Evolutionary conservation across 2,329 filamentous ascomycete species (phyloP).

Genomic region (Pestalotiopsis fici): DNA sequence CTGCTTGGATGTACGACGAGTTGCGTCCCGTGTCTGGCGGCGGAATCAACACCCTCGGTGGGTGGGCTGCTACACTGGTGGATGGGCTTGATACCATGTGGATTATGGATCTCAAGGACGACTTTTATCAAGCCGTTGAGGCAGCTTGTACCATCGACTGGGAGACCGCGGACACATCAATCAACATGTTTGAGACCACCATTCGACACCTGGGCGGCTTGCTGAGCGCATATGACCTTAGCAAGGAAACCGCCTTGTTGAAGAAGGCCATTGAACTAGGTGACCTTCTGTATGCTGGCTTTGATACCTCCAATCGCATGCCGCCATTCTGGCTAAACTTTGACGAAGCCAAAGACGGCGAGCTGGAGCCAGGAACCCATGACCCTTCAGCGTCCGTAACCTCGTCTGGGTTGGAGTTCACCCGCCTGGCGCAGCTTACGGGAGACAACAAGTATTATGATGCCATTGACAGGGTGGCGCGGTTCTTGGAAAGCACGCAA

Average conservation of each 20-base stretch:
- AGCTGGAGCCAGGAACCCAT: conserved; percentile 32
- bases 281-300: conserved; percentile 47
- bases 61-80: conserved; percentile 60
- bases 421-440: conserved; percentile 68
- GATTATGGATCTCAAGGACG: conserved; percentile 60
- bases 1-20: conserved; percentile 56
- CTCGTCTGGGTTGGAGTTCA: conserved; percentile 71
- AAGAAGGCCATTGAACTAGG: conserved; percentile 46
- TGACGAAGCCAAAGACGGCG: conserved; percentile 33
- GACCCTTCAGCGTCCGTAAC: conserved; percentile 45
- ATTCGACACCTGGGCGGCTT: conserved; percentile 48
- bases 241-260: conserved; percentile 38
- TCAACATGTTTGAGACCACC: conserved; percentile 48
- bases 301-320: conserved; percentile 50
- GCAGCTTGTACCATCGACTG: conserved; percentile 54
- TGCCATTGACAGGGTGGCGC: conserved; percentile 72
- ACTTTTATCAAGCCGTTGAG: conserved; percentile 55
- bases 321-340: conserved; percentile 60
- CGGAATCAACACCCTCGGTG: conserved; percentile 50
- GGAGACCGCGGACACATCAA: conserved; percentile 34
- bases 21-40: conserved; percentile 47
- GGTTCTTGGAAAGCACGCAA: conserved; percentile 69
- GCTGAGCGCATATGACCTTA: conserved; percentile 46
- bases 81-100: conserved; percentile 62
- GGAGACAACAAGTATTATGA: conserved; percentile 72